A percentile compares a stretch with the other conserved stretches of the same genome.
Evolutionary conservation across 208 protist species (phyloP).

Genomic region (Leishmania tropica): DNA sequence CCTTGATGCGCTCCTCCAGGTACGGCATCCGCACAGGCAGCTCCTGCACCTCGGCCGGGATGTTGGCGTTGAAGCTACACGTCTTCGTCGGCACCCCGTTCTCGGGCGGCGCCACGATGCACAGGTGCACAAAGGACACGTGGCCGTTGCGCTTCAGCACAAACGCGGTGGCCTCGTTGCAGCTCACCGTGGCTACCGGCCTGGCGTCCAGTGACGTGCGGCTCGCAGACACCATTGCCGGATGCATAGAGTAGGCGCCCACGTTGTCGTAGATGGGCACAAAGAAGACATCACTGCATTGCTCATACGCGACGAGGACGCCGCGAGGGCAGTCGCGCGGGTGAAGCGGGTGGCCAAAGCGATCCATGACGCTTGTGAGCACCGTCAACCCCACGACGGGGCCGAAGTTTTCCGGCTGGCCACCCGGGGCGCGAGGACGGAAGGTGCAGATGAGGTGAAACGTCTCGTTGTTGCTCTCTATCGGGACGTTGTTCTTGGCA

Average conservation of each 20-base stretch:
- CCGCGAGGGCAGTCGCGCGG: constrained; percentile 55
- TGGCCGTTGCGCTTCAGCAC: constrained; percentile 56
- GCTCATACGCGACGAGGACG: constrained; percentile 71
- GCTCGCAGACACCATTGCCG: constrained; percentile 22
- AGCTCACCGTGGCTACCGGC: constrained; percentile 49
- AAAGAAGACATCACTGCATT: constrained; percentile 50
- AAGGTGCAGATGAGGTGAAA: constrained; percentile 44
- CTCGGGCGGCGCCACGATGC: constrained; percentile 11
- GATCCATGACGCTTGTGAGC: constrained; percentile 34
- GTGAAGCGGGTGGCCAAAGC: constrained; percentile 35
- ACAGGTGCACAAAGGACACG: constrained; percentile 46
- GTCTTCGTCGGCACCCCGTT: constrained; percentile 25
- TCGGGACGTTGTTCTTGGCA: constrained; percentile 58
- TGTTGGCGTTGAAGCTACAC: constrained; percentile 43
- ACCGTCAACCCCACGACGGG: constrained; percentile 60
- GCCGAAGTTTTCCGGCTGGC: constrained; percentile 24
- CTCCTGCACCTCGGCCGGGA: constrained; percentile 27
- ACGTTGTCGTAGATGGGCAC: constrained; percentile 51
- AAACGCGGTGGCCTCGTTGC: constrained; percentile 51
- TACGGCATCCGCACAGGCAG: constrained; percentile 32
- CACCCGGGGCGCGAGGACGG: constrained; percentile 21
- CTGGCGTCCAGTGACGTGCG: constrained; percentile 34
- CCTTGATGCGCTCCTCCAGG: constrained; percentile 42
- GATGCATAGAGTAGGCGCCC: constrained; percentile 38
- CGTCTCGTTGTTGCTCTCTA: constrained; percentile 26